Conservation (phyloP, 1,139 yeast genomes). For the Suhomyces chickasaworum region DNA sequence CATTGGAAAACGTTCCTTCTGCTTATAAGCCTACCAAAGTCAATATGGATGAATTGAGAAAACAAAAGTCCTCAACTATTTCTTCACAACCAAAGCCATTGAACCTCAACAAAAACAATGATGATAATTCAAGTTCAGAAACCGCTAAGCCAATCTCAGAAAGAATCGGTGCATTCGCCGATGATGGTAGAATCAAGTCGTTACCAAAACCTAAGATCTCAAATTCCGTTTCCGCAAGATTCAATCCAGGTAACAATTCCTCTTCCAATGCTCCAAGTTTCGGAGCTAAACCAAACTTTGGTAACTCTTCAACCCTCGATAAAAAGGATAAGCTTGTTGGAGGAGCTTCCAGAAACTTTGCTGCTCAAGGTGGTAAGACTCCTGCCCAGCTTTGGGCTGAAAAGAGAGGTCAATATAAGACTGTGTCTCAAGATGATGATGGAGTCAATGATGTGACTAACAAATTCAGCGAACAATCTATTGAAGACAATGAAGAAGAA, state of each 20-base stretch:
- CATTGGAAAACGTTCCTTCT: constrained; percentile 60
- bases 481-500: constrained; percentile 23
- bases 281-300: constrained; percentile 55
- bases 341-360: constrained; percentile 71
- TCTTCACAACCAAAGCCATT: constrained; percentile 42
- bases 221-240: constrained; percentile 56
- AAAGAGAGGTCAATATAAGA: constrained; percentile 67
- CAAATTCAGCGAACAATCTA: constrained; percentile 19
- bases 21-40: constrained; percentile 71
- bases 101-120: constrained; percentile 24
- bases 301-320: constrained; percentile 27
- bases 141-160: constrained; percentile 41
- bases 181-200: constrained; percentile 57
- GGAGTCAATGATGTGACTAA: constrained; percentile 15
- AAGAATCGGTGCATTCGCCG: constrained; percentile 40
- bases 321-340: constrained; percentile 54
- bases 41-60: constrained; percentile 45
- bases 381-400: constrained; percentile 98
- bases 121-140: constrained; percentile 25
- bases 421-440: constrained; percentile 35
- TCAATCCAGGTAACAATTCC: constrained; percentile 23
- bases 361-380: constrained; percentile 75
- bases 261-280: constrained; percentile 38
- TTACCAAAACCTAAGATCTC: constrained; percentile 66
- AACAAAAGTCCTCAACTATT: constrained; percentile 49